Percentiles rank a stretch among this genome's conserved stretches.
Conservation (phyloP, 257 asterid species). For the Penstemon eatonii region DNA sequence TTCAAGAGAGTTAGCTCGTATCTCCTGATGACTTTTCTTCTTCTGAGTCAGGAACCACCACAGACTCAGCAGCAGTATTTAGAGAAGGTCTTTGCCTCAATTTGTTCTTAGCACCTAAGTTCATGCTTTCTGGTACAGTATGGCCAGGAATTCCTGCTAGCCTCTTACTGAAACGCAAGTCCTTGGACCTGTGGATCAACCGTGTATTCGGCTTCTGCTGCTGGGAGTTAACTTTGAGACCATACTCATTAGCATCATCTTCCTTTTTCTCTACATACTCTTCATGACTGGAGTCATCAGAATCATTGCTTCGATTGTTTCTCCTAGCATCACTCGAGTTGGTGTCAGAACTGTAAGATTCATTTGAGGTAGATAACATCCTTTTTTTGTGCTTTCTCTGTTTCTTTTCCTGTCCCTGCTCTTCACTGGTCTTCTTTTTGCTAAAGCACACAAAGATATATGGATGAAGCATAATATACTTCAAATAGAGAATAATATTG, state of each 20-base stretch:
- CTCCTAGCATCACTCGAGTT: constrained; percentile 35
- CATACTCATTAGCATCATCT: constrained; percentile 27
- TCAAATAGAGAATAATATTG: neutral
- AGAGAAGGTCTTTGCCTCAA: constrained; percentile 57
- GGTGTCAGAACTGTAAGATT: constrained; percentile 30
- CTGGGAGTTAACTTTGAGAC: constrained; percentile 1
- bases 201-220: constrained; percentile 37
- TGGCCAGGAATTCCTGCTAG: constrained; percentile 48
- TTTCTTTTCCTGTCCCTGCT: constrained; percentile 28
- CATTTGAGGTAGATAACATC: constrained; percentile 28
- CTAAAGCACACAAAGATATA: constrained; percentile 35
- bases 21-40: constrained; percentile 43
- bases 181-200: constrained; percentile 33
- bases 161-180: constrained; percentile 43
- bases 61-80: constrained; percentile 50
- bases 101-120: constrained; percentile 52
- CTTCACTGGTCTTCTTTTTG: constrained; percentile 49
- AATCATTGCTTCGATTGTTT: constrained; percentile 27
- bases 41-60: constrained; percentile 60
- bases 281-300: constrained; percentile 37
- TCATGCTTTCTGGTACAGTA: constrained; percentile 43
- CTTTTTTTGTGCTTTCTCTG: constrained; percentile 28
- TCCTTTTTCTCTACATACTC: constrained; percentile 34
- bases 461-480: neutral
- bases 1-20: constrained; percentile 19